Percentiles rank a stretch among this genome's conserved stretches.
Conservation (phyloP, 2,329 filamentous ascomycete genomes). For the Arthrocladium fulminans region DNA sequence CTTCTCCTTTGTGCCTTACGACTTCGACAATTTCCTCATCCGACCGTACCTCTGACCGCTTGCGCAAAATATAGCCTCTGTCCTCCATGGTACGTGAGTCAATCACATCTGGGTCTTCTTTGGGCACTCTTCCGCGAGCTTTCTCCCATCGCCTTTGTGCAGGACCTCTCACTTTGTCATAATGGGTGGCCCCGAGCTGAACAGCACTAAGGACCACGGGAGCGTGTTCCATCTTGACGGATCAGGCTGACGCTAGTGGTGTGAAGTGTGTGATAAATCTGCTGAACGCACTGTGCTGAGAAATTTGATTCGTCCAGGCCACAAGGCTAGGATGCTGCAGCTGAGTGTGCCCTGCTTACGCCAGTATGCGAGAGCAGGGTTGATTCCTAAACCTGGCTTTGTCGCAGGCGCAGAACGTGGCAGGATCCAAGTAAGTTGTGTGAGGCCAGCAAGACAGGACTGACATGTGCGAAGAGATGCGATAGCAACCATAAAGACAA, state of each 20-base stretch:
- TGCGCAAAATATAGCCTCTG: slow-evolving; percentile 21
- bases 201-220: slow-evolving; percentile 17
- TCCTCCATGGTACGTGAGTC: slow-evolving; percentile 20
- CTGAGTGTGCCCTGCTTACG: slow-evolving; percentile 3
- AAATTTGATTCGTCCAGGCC: slow-evolving; percentile 1
- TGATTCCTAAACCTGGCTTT: background rate
- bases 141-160: slow-evolving; percentile 17
- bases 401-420: background rate
- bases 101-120: slow-evolving; percentile 15
- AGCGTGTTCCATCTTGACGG: slow-evolving; percentile 12
- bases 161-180: slow-evolving; percentile 19
- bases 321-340: background rate
- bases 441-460: background rate
- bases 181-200: slow-evolving; percentile 17
- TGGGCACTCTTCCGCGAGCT: slow-evolving; percentile 14
- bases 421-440: background rate
- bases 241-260: background rate
- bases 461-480: background rate
- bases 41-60: slow-evolving; percentile 19
- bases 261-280: background rate
- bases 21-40: slow-evolving; percentile 24
- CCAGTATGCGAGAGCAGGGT: slow-evolving; percentile 4
- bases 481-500: background rate
- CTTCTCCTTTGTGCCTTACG: slow-evolving; percentile 19
- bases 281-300: background rate